phyloP scores from a whole-genome alignment of 345 rosid genomes.

The Gossypium bickii region DNA sequence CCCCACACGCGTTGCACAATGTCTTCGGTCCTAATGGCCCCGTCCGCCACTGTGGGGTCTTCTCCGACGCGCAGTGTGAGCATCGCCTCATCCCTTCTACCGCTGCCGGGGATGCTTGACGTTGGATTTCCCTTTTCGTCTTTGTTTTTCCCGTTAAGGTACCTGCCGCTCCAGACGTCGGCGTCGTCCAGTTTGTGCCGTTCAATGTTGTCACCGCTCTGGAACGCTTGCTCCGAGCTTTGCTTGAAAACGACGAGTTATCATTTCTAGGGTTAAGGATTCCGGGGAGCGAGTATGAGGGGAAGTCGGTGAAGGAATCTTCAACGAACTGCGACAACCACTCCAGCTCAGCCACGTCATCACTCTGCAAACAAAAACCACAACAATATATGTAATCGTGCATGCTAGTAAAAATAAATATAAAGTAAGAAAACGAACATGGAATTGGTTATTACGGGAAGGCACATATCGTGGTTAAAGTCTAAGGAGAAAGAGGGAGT shows the following conservation, averaged over 20 bases:
- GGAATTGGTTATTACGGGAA: conserved; percentile 41
- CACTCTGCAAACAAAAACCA: conserved; percentile 40
- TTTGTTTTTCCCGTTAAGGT: conserved; percentile 25
- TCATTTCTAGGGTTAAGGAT: conserved; percentile 26
- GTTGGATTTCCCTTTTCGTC: conserved; percentile 30
- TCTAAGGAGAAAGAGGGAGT: conserved; percentile 31
- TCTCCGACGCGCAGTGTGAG: conserved; percentile 78
- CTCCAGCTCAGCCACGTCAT: conserved; percentile 81
- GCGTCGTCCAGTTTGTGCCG: conserved; percentile 28
- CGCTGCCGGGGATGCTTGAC: conserved; percentile 19
- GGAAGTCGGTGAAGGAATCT: conserved; percentile 60
- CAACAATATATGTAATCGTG: background rate
- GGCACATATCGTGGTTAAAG: conserved; percentile 59
- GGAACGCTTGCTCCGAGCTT: conserved; percentile 53
- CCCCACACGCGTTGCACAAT: conserved; percentile 75
- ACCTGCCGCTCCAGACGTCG: conserved; percentile 21
- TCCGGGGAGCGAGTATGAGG: conserved; percentile 40
- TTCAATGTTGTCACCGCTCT: conserved; percentile 26
- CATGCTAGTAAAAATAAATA: background rate
- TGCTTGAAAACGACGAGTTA: conserved; percentile 34
- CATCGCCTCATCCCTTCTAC: conserved; percentile 53
- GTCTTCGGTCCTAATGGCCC: conserved; percentile 83
- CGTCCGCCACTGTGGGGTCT: conserved; percentile 83
- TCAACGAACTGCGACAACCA: conserved; percentile 81
- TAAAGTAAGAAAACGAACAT: background rate